Conservation (phyloP, 805 yeast species). For the Candida maris region DNA sequence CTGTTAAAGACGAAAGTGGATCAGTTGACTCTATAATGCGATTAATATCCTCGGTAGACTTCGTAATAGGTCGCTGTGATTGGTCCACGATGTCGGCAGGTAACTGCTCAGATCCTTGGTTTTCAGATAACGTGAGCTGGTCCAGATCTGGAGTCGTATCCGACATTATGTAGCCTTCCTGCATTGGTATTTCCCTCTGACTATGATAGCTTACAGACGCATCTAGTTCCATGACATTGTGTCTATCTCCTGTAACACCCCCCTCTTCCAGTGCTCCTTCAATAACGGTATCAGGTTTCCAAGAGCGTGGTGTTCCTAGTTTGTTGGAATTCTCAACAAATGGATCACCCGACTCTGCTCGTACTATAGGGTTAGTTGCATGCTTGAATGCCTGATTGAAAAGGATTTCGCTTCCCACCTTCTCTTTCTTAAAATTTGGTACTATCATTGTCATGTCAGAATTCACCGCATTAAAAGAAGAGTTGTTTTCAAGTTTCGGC, state of each 20-base stretch:
- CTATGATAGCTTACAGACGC: constrained; percentile 1
- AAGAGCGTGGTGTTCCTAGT: too few species aligned
- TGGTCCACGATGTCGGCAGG: neutral
- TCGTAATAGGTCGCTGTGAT: constrained; percentile 9
- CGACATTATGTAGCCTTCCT: constrained; percentile 10
- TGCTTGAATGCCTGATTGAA: too few species aligned
- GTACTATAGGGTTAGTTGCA: neutral
- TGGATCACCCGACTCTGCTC: constrained; percentile 15
- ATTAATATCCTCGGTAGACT: constrained; percentile 11
- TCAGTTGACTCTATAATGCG: constrained; percentile 22
- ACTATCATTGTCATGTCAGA: constrained; percentile 39
- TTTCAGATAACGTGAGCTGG: constrained; percentile 15
- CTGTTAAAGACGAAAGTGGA: constrained; percentile 22
- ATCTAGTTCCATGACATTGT: constrained; percentile 17
- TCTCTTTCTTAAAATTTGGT: constrained; percentile 23
- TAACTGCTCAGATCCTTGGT: constrained; percentile 1
- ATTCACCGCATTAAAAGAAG: constrained; percentile 7
- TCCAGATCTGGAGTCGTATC: constrained; percentile 21
- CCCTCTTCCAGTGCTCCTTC: constrained; percentile 1
- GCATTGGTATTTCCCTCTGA: neutral
- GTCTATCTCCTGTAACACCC: constrained; percentile 8
- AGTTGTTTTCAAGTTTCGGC: constrained; percentile 8
- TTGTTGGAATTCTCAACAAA: constrained; percentile 11
- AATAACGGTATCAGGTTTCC: too few species aligned
- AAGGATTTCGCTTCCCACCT: neutral